Evolutionary conservation across 2,329 filamentous ascomycete species (phyloP).

Genomic region (Talaromyces sp.): DNA sequence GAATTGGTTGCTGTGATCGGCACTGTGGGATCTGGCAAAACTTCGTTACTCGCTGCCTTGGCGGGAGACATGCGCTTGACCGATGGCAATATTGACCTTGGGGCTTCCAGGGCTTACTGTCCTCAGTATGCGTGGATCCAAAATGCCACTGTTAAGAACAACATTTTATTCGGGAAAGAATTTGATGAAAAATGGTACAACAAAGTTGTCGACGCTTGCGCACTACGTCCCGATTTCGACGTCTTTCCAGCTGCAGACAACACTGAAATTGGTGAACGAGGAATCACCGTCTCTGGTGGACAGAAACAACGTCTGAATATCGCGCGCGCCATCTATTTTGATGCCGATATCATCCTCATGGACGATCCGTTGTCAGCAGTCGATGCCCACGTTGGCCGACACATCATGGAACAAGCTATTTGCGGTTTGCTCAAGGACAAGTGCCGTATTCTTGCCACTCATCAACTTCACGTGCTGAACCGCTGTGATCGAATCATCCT

Average conservation of each 20-base stretch:
- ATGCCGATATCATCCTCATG: slow-evolving; percentile 60
- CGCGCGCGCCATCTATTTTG: slow-evolving; percentile 68
- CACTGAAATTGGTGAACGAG: slow-evolving; percentile 92
- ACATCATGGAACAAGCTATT: slow-evolving; percentile 91
- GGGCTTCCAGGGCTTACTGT: slow-evolving; percentile 81
- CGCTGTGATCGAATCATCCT: slow-evolving; percentile 89
- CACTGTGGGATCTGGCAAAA: slow-evolving; percentile 76
- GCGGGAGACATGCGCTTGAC: slow-evolving; percentile 77
- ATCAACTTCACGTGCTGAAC: slow-evolving; percentile 88
- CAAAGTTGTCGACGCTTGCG: slow-evolving; percentile 79
- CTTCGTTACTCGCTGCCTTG: slow-evolving; percentile 78
- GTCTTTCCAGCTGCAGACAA: slow-evolving; percentile 86
- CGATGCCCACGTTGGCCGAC: slow-evolving; percentile 56
- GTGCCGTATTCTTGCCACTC: slow-evolving; percentile 85
- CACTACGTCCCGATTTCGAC: slow-evolving; percentile 77
- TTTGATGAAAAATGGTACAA: slow-evolving; percentile 75
- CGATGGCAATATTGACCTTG: slow-evolving; percentile 85
- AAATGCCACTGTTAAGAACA: slow-evolving; percentile 79
- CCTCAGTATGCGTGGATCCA: slow-evolving; percentile 98
- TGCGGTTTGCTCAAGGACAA: slow-evolving; percentile 83
- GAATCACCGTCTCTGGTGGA: slow-evolving; percentile 91
- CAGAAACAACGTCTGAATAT: slow-evolving; percentile 96
- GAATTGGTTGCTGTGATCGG: slow-evolving; percentile 59
- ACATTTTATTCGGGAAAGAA: slow-evolving; percentile 83
- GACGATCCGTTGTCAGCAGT: slow-evolving; percentile 59